Conservation (phyloP, 2,329 filamentous ascomycete genomes). For the Alternaria rosae region DNA sequence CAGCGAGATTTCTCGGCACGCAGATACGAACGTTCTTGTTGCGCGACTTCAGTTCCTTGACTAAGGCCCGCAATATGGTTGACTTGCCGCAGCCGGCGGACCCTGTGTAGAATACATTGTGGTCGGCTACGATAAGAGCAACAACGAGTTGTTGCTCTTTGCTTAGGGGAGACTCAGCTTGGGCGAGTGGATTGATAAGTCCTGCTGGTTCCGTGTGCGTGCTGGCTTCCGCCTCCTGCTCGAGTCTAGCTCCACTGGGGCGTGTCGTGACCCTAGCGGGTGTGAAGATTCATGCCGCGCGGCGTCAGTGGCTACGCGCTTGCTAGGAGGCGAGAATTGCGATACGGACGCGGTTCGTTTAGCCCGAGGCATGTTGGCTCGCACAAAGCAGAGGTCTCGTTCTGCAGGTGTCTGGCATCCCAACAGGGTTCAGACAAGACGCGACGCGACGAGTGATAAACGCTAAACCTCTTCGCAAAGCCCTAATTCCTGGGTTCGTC, state of each 20-base stretch:
- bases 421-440: not conserved
- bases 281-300: not conserved
- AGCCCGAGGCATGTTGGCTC: not conserved
- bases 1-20: conserved; percentile 67
- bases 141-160: conserved; percentile 60
- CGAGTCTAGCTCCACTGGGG: not conserved
- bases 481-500: not conserved
- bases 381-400: not conserved
- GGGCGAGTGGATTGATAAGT: not conserved
- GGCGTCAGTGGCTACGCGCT: not conserved
- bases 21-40: conserved; percentile 58
- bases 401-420: not conserved
- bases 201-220: not conserved
- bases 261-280: not conserved
- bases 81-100: conserved; percentile 69
- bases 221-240: not conserved
- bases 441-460: not conserved
- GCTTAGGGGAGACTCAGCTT: conserved; percentile 47
- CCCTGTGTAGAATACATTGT: conserved; percentile 71
- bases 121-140: conserved; percentile 57
- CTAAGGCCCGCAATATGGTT: conserved; percentile 61
- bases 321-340: not conserved
- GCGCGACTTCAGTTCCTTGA: conserved; percentile 45
- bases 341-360: not conserved
- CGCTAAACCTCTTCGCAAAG: not conserved